A percentile compares a stretch with the other conserved stretches of the same genome.
These are phyloP conservation scores for Neonectria magnoliae DNA, from an alignment of 2,329 filamentous ascomycete genomes.

Conservation along the genomic window DNA sequence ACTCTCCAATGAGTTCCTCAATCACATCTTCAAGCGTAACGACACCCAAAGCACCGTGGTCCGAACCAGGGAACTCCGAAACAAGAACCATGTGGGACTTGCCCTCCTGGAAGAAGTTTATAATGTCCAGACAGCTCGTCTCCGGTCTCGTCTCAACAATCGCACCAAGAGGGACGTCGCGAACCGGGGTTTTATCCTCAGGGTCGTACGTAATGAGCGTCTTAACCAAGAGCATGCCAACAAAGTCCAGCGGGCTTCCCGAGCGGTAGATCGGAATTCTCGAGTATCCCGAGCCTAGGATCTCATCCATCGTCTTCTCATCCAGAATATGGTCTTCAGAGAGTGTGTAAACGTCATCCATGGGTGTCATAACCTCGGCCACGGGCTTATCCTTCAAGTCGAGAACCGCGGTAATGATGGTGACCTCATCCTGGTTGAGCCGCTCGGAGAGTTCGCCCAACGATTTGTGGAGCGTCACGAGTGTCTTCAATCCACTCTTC, in stretches of 20 bases:
- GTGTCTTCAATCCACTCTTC: constrained; percentile 94
- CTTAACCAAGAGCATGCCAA: constrained; percentile 98
- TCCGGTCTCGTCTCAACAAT: constrained; percentile 94
- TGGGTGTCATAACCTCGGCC: constrained; percentile 96
- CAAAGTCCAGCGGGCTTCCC: constrained; percentile 85
- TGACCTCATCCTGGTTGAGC: constrained; percentile 96
- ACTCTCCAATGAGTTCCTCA: constrained; percentile 98
- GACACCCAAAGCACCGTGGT: constrained; percentile 89
- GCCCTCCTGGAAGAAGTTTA: constrained; percentile 99
- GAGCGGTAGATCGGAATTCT: constrained; percentile 93
- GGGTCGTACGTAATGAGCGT: constrained; percentile 99
- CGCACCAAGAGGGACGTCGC: constrained; percentile 91
- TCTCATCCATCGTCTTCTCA: constrained; percentile 92
- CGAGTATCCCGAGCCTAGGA: constrained; percentile 93
- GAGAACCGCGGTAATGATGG: constrained; percentile 95
- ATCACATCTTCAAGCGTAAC: constrained; percentile 98
- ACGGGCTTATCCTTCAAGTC: constrained; percentile 97
- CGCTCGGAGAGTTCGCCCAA: constrained; percentile 87
- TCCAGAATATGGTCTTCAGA: constrained; percentile 94
- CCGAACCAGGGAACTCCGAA: constrained; percentile 88
- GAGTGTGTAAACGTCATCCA: constrained; percentile 97
- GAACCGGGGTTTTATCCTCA: constrained; percentile 86
- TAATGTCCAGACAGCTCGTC: constrained; percentile 96
- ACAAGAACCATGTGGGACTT: constrained; percentile 99
- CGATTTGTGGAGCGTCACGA: constrained; percentile 94